phyloP scores from a whole-genome alignment of 352 stramenopile species.

The Globisporangium splendens region DNA sequence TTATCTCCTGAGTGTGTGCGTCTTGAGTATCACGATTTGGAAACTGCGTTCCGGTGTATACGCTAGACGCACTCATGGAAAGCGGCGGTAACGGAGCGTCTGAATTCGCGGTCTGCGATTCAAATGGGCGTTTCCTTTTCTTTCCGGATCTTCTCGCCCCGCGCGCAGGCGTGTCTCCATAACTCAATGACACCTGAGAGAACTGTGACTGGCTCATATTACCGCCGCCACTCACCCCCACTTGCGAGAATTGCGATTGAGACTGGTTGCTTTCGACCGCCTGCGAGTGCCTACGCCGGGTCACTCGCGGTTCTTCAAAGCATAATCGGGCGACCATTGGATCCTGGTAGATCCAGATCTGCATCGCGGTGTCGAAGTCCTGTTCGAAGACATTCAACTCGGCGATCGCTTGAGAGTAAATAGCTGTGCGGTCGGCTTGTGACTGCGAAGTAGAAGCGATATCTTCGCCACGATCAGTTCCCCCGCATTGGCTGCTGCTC shows the following conservation, averaged over 20 bases:
- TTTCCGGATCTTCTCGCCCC: not conserved
- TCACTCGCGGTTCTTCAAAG: slow-evolving; percentile 22
- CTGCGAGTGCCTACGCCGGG: slow-evolving; percentile 4
- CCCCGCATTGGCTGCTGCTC: too few relatives aligned
- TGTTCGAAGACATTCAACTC: slow-evolving; percentile 51
- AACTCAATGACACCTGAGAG: not conserved
- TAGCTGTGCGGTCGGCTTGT: not conserved
- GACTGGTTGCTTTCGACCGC: slow-evolving; percentile 1
- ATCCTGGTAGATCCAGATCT: slow-evolving; percentile 58
- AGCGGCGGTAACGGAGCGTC: not conserved
- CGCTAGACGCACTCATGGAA: not conserved
- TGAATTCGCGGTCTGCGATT: not conserved
- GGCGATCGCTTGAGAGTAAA: slow-evolving; percentile 1
- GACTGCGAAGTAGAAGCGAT: not conserved
- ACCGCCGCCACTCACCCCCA: not conserved
- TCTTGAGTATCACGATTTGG: not conserved
- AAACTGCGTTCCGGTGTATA: not conserved
- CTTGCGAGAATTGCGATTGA: slow-evolving; percentile 1
- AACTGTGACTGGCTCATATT: slow-evolving; percentile 3
- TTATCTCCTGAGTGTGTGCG: slow-evolving; percentile 7
- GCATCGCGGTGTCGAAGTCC: slow-evolving; percentile 66
- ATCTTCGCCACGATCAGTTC: not conserved
- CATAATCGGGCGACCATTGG: slow-evolving; percentile 38
- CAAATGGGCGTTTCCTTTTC: slow-evolving; percentile 1
- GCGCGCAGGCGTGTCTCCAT: not conserved